Evolutionary conservation across 2,329 filamentous ascomycete species (phyloP), one percentile per base, ranked within the genome.

Genomic region (Calycina herbarum): DNA sequence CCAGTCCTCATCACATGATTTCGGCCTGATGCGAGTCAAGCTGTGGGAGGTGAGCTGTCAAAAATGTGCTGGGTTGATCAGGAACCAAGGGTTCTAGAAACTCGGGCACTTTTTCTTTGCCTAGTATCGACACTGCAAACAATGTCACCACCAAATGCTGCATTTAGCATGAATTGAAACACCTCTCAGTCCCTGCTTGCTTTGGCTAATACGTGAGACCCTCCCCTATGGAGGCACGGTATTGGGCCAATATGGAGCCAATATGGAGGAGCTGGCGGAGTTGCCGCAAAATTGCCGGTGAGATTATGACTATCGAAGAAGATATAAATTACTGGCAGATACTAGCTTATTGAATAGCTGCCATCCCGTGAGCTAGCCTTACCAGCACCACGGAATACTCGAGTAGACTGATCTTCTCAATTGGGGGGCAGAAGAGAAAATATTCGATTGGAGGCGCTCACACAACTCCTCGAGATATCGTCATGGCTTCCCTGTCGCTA

Each of bases 1-100:
- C 57, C 59, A 58, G 42, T 51, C 13, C 13, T 27, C 20, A 65
- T 71, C 70, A 72, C 71, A 69, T 73, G 70, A 71, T 64, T 27
- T 57, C 33, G 57, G 57, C 11, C 2, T 54, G 27, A 70, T 69
- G 69, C 70, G 67, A 68, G 62, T 61, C 62, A 64, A 60, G 62
- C 62, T 67, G 65, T 70, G 57, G 62, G 35, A 62, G 48, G 57
- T 66, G 69, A 71, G 66, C 48, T 67, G 66, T 68, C 68, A 42
- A 27, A 20, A 51, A 38, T 24, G 20, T 51, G 45, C 20, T 7
- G 10, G 45, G 7, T 40, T 61, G 64, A 48, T 66, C 65, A 56
- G 64, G 35, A 38, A 38, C 35, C 10, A 15, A 38, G 35, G 35
- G 35, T 38, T 38, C 35, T 35, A 7, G 35, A 7, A 2, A 38